Conservation (phyloP, 192 early-diverging fungal species). For the Funneliformis mosseae region DNA sequence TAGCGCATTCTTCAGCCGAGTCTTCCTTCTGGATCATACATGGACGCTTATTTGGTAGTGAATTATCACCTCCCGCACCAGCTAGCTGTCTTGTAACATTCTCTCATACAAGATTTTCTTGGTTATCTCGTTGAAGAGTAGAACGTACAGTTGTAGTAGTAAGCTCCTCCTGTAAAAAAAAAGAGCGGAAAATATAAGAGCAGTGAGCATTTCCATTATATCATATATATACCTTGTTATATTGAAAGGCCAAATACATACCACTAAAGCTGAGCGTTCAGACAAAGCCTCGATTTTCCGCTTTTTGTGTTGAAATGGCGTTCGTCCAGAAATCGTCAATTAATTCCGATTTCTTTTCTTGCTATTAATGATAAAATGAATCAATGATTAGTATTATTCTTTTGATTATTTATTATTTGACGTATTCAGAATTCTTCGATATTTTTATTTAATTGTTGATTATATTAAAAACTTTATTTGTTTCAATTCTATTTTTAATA, state of each 20-base stretch:
- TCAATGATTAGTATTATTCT: neutral
- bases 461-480: conserved; percentile 1
- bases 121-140: conserved; percentile 5
- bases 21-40: neutral
- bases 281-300: conserved; percentile 5
- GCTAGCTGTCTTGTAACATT: conserved; percentile 9
- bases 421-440: neutral
- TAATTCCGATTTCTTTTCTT: conserved; percentile 12
- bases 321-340: conserved; percentile 4
- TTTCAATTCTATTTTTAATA: conserved; percentile 13
- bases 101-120: conserved; percentile 6
- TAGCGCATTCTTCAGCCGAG: too few relatives aligned
- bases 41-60: conserved; percentile 11
- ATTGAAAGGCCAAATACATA: conserved; percentile 13
- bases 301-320: neutral
- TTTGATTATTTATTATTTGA: conserved; percentile 1
- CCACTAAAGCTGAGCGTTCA: conserved; percentile 11
- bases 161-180: conserved; percentile 11
- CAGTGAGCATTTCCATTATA: conserved; percentile 6
- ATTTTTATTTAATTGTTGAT: conserved; percentile 6
- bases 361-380: conserved; percentile 11
- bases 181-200: conserved; percentile 1
- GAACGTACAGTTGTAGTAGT: conserved; percentile 8
- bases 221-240: conserved; percentile 13
- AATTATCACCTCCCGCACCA: neutral